Conservation (phyloP, 2,329 filamentous ascomycete genomes). For the Colletotrichum gigasporum region DNA sequence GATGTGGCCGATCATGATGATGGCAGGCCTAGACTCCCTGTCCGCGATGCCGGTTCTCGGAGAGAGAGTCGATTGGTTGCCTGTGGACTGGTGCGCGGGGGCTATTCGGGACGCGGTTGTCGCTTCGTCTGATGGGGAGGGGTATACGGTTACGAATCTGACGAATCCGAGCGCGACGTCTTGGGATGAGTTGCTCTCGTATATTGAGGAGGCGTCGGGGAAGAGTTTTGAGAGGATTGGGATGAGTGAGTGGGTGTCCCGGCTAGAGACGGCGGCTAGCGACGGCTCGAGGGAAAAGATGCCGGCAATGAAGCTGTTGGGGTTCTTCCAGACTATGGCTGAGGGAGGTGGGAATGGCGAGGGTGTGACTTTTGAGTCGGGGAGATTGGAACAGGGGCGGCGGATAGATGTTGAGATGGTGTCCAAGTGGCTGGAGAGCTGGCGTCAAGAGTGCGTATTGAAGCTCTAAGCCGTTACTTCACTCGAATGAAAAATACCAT, state of each 20-base stretch:
- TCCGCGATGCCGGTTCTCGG: slow-evolving; percentile 1
- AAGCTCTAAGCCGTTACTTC: no score
- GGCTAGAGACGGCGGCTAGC: neutral
- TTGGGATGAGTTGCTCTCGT: neutral
- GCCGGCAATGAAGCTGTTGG: slow-evolving; percentile 6
- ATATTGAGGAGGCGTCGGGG: neutral
- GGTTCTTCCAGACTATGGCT: slow-evolving; percentile 15
- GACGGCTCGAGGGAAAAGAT: neutral
- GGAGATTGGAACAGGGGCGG: neutral
- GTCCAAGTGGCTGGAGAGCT: neutral
- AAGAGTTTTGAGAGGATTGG: neutral
- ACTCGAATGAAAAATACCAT: no score
- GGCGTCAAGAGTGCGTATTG: no score
- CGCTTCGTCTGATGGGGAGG: no score
- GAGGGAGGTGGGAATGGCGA: neutral
- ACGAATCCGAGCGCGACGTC: neutral
- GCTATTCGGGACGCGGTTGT: neutral
- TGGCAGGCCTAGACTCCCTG: neutral
- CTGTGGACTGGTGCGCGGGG: slow-evolving; percentile 12
- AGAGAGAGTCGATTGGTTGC: slow-evolving; percentile 16
- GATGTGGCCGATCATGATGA: slow-evolving; percentile 26
- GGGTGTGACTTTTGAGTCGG: neutral
- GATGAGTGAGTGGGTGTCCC: slow-evolving; percentile 6
- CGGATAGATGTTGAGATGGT: neutral
- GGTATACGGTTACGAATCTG: neutral